Base-by-base conservation (phyloP, 371 early-diverging fungal genomes). In the Mucor indicus region DNA sequence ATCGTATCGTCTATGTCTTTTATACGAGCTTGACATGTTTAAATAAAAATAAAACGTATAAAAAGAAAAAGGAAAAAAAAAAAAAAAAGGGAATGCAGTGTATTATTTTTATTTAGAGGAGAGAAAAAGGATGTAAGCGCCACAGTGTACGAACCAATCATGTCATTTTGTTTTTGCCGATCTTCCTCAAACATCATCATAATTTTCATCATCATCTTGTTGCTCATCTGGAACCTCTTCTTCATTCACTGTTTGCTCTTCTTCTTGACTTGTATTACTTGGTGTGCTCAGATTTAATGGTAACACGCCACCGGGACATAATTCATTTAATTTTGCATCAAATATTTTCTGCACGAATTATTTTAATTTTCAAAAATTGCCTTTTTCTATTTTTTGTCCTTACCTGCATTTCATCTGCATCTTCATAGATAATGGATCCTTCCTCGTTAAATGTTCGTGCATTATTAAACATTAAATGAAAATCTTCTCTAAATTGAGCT, bases 371-470 rank as follows among this genome's bases (percentile, higher is more conserved):
- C n/a, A n/a, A n/a, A n/a, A n/a, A 27, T 27, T 5, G 7, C 29
- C 11, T 27, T 27, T 27, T 27, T 27, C 11, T 27, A 7, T 27
- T 27, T 27, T 27, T 27, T 7, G 15, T 44, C 31, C 6, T 48
- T 64, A 75, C 66, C 62, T 69, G 57, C 66, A 67, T 65, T 31
- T 70, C 72, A 48, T 79, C 71, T 2, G 93, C 90, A 59, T 92
- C 91, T 21, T 79, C 68, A 57, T 90, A 91, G 6, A 92, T 91
- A 64, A 77, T 60, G 16, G 86, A 86, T 10, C 83, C 88, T 46
- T 89, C 90, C 60, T 81, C 83, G 50, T 92, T 90, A 56, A 86
- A 92, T 29, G 63, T 79, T 30, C 81, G 69, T 7, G 92, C 92
- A 56, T 92, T 92, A 54, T 82, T 66, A 61, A 89, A 89, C 91